phyloP scores from a whole-genome alignment of 1,139 yeast species.

The Kodamaea sp. region DNA sequence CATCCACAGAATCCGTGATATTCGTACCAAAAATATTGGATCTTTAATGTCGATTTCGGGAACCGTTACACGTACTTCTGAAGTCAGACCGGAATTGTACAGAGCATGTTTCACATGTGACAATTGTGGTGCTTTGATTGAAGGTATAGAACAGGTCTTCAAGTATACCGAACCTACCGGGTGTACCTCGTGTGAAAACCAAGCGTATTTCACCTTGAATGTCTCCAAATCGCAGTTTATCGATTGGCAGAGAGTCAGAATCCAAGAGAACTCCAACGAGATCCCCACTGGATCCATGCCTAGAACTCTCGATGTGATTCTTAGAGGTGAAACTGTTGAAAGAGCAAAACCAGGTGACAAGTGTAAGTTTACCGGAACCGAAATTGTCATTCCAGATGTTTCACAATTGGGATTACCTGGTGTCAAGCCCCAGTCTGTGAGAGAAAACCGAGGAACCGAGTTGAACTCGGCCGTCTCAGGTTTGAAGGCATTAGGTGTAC shows the following conservation, averaged over 20 bases:
- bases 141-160: constrained; percentile 91
- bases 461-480: constrained; percentile 85
- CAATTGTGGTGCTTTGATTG: constrained; percentile 79
- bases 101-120: constrained; percentile 90
- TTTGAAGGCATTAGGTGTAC: constrained; percentile 81
- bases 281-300: constrained; percentile 99
- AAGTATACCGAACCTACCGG: constrained; percentile 93
- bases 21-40: constrained; percentile 88
- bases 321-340: constrained; percentile 94
- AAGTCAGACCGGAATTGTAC: constrained; percentile 93
- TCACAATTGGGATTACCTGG: constrained; percentile 97
- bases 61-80: constrained; percentile 95
- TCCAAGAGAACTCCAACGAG: constrained; percentile 93
- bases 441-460: constrained; percentile 62
- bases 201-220: constrained; percentile 81
- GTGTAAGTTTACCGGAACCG: constrained; percentile 92
- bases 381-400: constrained; percentile 93
- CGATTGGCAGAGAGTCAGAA: constrained; percentile 97
- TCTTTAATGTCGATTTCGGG: constrained; percentile 84
- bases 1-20: constrained; percentile 82
- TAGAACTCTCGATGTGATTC: constrained; percentile 87
- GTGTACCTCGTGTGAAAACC: constrained; percentile 89
- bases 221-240: constrained; percentile 82
- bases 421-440: constrained; percentile 79
- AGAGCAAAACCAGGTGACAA: constrained; percentile 98